Evolutionary conservation across 345 rosid genomes (phyloP), one percentile per base, ranked within the genome.

Genomic region (Syzygium aqueum): DNA sequence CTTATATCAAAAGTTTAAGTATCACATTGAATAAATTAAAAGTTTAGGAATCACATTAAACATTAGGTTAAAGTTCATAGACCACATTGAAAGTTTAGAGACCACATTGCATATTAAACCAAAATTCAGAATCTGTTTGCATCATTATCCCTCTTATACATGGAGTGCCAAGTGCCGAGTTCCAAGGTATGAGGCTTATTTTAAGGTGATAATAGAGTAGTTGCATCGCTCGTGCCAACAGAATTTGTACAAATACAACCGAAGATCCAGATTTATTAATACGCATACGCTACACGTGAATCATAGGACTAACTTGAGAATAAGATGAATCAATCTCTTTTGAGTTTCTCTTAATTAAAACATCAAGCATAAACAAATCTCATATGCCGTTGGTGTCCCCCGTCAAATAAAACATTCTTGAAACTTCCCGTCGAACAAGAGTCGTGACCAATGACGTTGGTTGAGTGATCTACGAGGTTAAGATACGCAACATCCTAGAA

Each of bases 1-100:
- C 7, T 5, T 43, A 43, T 7, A 3, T 28, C 2, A 28, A 63
- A 63, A 63, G 2, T 0, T 3, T 63, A 14, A 28, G 28, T 0
- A 15, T 3, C 7, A 53, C 4, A 21, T 54, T 54, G 4, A 8
- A 4, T 11, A 16, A 65, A 65, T 16, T 65, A 30, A 65, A 65
- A 30, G 0, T 43, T 43, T 43, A 43, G 1, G 1, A 7, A 5
- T 5, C 7, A 43, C 46, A 43, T 43, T 6, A 43, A 43, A 43
- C 7, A 43, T 43, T 43, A 43, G 46, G 7, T 43, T 6, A 43
- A 43, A 43, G 7, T 43, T 43, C 7, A 43, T 5, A 1, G 7
- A 43, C 7, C 46, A 6, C 46, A 43, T 43, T 43, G 46, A 43
- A 43, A 43, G 7, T 43, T 43, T 43, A 43, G 7, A 43, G 4